Conservation (phyloP, 2,329 filamentous ascomycete genomes). For the Metarhizium anisopliae region DNA sequence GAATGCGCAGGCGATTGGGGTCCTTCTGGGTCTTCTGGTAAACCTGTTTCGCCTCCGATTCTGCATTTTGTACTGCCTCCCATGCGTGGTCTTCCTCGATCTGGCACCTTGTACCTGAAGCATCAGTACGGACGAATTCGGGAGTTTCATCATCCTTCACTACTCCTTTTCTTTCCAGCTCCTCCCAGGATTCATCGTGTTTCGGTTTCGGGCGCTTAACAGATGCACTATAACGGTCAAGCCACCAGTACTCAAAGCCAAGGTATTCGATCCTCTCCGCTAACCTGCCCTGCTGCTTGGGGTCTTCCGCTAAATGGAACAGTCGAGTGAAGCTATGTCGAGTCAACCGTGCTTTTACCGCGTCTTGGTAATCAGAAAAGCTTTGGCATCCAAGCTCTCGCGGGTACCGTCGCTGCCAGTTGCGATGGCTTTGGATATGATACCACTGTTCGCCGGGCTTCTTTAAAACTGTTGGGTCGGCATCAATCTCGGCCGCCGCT, state of each 20-base stretch:
- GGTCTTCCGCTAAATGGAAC: conserved; percentile 21
- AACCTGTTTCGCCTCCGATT: neutral
- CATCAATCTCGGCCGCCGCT: conserved; percentile 5
- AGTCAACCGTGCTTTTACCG: conserved; percentile 16
- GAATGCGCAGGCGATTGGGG: conserved; percentile 1
- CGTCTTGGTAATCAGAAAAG: conserved; percentile 16
- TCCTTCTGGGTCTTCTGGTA: conserved; percentile 5
- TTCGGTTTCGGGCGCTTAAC: conserved; percentile 13
- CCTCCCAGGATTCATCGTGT: conserved; percentile 21
- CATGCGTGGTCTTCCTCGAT: neutral
- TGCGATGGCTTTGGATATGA: conserved; percentile 1
- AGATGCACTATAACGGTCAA: conserved; percentile 11
- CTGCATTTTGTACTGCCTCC: neutral
- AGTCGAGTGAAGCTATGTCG: conserved; percentile 19
- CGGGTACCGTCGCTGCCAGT: conserved; percentile 3
- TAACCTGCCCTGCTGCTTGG: conserved; percentile 20
- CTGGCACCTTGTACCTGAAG: neutral
- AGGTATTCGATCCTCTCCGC: conserved; percentile 32
- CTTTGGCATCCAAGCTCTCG: conserved; percentile 10
- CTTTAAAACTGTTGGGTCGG: conserved; percentile 7
- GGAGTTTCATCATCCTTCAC: conserved; percentile 12
- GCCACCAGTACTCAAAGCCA: conserved; percentile 18
- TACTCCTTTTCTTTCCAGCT: conserved; percentile 18
- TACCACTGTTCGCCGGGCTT: conserved; percentile 2
- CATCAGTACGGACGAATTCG: conserved; percentile 5